A percentile compares a stretch with the other conserved stretches of the same genome.
Conservation (phyloP, 2,329 filamentous ascomycete species). For the Fusarium nelsonii region DNA sequence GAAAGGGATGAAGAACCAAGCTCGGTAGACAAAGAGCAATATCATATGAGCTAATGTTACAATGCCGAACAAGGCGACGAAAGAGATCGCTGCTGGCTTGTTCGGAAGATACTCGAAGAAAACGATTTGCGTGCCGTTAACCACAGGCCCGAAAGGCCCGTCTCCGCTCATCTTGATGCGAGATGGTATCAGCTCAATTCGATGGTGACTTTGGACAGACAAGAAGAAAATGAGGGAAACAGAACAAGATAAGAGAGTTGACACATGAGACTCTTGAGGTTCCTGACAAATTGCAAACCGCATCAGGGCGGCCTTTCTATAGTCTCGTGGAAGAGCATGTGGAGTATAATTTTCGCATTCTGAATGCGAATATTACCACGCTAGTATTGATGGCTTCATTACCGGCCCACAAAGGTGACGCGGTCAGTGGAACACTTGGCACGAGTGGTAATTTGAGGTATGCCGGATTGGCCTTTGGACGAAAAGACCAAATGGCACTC, state of each 20-base stretch:
- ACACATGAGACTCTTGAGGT: fast-evolving
- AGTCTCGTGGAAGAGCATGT: background rate
- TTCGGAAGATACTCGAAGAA: conserved; percentile 22
- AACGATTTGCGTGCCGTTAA: conserved; percentile 21
- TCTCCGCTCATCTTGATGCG: conserved; percentile 4
- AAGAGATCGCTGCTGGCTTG: conserved; percentile 5
- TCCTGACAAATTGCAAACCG: fast-evolving
- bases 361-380: conserved; percentile 24
- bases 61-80: conserved; percentile 7
- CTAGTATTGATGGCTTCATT: background rate
- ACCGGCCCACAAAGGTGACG: conserved; percentile 15
- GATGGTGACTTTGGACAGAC: fast-evolving
- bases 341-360: conserved; percentile 16
- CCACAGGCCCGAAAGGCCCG: conserved; percentile 11
- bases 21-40: conserved; percentile 3
- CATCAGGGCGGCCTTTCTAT: background rate
- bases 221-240: fast-evolving
- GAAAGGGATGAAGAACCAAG: conserved; percentile 29
- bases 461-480: background rate
- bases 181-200: background rate
- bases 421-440: conserved; percentile 1
- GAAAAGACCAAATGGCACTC: no score
- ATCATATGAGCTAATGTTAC: background rate
- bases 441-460: no score
- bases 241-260: fast-evolving